phyloP scores from a whole-genome alignment of 768 basidiomycete species.

The Trametes cubensis region DNA sequence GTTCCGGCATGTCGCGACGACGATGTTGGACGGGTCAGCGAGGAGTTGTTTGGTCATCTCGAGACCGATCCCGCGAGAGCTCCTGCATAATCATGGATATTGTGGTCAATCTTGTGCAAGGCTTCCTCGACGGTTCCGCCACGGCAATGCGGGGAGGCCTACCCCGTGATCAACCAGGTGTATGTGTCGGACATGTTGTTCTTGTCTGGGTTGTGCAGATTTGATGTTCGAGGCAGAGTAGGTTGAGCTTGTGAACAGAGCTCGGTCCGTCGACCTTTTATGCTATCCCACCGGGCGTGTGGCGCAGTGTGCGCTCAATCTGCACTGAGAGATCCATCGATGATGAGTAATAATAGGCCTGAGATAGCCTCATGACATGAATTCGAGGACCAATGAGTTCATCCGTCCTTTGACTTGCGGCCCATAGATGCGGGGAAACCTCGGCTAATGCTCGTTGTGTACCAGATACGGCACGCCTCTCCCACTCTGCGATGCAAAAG shows the following conservation, averaged over 20 bases:
- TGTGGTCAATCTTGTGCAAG: neutral
- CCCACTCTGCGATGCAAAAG: no score
- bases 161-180: conserved; percentile 34
- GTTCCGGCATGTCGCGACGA: conserved; percentile 38
- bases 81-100: neutral
- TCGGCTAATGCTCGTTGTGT: no score
- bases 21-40: conserved; percentile 26
- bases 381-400: no score
- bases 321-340: neutral
- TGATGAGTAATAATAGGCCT: neutral
- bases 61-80: conserved; percentile 34
- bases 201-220: neutral
- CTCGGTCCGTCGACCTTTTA: no score
- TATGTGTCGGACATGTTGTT: conserved; percentile 7
- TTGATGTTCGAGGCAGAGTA: no score
- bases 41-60: conserved; percentile 33
- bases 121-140: neutral
- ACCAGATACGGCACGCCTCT: no score
- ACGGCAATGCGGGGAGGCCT: neutral
- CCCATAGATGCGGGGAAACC: no score
- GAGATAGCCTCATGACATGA: neutral
- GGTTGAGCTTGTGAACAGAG: neutral
- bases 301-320: no score
- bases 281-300: no score
- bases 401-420: no score